Conservation (phyloP, 106 monocot genomes). For the Alisma plantagoaquatica region DNA sequence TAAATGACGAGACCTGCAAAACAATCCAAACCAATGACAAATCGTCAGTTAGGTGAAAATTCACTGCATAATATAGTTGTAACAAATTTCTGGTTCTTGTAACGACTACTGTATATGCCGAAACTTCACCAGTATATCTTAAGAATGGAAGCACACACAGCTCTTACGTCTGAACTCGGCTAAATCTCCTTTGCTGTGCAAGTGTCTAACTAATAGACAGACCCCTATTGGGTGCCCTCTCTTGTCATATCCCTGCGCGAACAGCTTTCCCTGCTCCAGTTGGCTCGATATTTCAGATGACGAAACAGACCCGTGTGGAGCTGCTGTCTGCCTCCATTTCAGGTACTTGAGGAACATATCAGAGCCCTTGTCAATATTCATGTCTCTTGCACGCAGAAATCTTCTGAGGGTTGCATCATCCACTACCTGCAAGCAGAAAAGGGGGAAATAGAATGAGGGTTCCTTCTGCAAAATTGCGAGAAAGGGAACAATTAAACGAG, state of each 20-base stretch:
- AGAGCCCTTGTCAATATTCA: slow-evolving; percentile 42
- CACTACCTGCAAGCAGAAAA: slow-evolving; percentile 32
- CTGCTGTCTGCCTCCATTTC: slow-evolving; percentile 35
- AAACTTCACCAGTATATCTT: no score
- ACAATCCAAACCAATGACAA: neutral
- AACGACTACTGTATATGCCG: no score
- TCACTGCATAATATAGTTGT: no score
- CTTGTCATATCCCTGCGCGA: slow-evolving; percentile 47
- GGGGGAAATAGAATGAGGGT: neutral
- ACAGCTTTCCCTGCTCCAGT: slow-evolving; percentile 48
- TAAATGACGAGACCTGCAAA: slow-evolving; percentile 47
- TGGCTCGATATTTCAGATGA: slow-evolving; percentile 44
- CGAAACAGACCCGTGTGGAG: slow-evolving; percentile 55
- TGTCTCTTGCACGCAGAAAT: slow-evolving; percentile 63
- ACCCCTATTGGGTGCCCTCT: slow-evolving; percentile 36
- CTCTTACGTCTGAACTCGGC: slow-evolving; percentile 52
- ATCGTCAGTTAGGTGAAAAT: no score
- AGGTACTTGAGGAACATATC: slow-evolving; percentile 43
- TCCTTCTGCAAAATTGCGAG: no score
- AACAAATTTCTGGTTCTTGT: no score
- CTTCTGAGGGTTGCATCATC: slow-evolving; percentile 52
- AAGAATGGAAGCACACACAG: no score
- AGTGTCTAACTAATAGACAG: slow-evolving; percentile 37
- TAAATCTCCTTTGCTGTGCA: slow-evolving; percentile 28
- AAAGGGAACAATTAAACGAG: neutral